Evolutionary conservation across 2,329 filamentous ascomycete species (phyloP).

Genomic region (Rhytidhysteron rufulum): DNA sequence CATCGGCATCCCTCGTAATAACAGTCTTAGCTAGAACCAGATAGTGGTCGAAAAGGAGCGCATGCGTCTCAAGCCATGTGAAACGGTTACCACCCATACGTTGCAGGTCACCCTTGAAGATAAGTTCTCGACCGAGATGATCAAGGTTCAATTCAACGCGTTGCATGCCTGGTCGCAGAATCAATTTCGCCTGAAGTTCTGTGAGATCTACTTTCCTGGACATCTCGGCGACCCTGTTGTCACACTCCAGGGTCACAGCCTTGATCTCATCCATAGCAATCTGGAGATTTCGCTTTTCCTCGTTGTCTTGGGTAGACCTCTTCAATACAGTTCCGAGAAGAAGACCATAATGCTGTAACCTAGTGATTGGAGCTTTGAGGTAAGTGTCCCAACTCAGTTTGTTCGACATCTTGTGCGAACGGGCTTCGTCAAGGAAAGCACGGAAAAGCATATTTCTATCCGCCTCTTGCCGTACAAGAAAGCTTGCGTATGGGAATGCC

Average conservation of each 20-base stretch:
- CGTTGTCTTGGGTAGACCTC: constrained; percentile 76
- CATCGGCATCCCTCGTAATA: constrained; percentile 63
- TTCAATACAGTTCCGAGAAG: constrained; percentile 79
- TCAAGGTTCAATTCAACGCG: constrained; percentile 82
- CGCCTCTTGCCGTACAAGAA: constrained; percentile 77
- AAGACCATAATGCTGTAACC: constrained; percentile 84
- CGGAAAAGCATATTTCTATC: constrained; percentile 83
- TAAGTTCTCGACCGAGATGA: constrained; percentile 86
- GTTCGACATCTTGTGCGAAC: constrained; percentile 72
- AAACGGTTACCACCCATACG: constrained; percentile 85
- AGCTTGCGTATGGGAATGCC: constrained; percentile 78
- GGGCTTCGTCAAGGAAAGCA: constrained; percentile 76
- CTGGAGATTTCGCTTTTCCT: constrained; percentile 81
- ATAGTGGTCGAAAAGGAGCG: constrained; percentile 93
- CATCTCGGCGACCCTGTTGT: constrained; percentile 88
- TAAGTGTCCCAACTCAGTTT: constrained; percentile 93
- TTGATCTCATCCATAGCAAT: constrained; percentile 91
- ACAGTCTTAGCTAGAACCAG: constrained; percentile 83
- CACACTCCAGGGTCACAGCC: constrained; percentile 82
- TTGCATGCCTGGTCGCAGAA: constrained; percentile 82
- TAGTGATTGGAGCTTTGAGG: constrained; percentile 87
- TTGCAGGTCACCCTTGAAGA: constrained; percentile 85
- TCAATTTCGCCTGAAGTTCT: constrained; percentile 77
- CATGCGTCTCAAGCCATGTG: constrained; percentile 90
- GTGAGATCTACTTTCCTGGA: constrained; percentile 84